phyloP scores from a whole-genome alignment of 257 asterid species.

The Nicotiana tomentosiformis region DNA sequence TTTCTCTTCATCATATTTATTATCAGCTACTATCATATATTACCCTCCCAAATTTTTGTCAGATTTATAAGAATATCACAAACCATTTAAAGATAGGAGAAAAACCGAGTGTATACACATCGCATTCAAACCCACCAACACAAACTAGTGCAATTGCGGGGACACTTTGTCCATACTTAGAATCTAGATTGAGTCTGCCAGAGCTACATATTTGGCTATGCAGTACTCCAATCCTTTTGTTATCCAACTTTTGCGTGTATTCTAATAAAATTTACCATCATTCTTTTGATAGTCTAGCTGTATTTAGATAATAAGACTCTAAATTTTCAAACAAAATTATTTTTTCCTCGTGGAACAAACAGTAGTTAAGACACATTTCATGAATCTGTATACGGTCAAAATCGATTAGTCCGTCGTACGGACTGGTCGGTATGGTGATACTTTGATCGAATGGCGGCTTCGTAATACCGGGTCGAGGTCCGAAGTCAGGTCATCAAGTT shows the following conservation, averaged over 20 bases:
- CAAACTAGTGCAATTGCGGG: conserved; percentile 6
- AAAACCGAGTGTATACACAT: neutral
- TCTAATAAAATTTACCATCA: neutral
- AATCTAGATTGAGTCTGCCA: conserved; percentile 7
- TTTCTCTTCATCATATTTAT: conserved; percentile 18
- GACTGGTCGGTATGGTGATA: too few species aligned
- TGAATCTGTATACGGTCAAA: too few species aligned
- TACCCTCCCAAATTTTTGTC: neutral
- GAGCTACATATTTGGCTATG: neutral
- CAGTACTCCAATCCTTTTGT: neutral
- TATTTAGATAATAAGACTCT: neutral
- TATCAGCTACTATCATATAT: neutral
- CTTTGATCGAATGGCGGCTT: too few species aligned
- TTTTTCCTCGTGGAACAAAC: neutral
- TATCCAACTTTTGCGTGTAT: neutral
- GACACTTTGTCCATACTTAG: conserved; percentile 2
- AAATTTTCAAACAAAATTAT: accelerated
- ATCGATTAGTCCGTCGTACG: too few species aligned
- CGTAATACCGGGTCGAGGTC: too few species aligned
- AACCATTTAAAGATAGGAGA: conserved; percentile 21
- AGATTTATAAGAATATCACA: neutral
- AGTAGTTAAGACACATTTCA: neutral
- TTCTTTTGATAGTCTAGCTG: too few species aligned
- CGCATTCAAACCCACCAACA: neutral
- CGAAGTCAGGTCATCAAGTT: too few species aligned